phyloP scores from a whole-genome alignment of 2,329 filamentous ascomycete genomes.

The Fusarium pseudoanthophilum region DNA sequence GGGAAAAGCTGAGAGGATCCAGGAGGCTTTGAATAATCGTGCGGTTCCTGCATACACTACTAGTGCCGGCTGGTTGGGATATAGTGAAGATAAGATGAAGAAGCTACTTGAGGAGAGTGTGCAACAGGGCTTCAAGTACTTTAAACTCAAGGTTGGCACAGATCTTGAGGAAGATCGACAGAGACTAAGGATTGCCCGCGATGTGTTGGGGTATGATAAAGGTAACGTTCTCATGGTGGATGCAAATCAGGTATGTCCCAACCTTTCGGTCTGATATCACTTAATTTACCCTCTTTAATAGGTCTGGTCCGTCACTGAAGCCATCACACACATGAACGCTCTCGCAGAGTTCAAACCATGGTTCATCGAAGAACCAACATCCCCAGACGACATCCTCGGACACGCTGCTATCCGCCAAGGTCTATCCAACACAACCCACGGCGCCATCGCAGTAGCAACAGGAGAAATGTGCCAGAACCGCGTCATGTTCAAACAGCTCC shows the following conservation, averaged over 20 bases:
- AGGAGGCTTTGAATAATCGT: neutral
- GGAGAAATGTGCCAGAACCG: slow-evolving; percentile 97
- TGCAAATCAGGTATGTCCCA: neutral
- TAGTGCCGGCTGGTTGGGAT: neutral
- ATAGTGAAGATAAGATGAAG: neutral
- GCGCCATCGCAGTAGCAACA: slow-evolving; percentile 80
- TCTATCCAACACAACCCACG: neutral
- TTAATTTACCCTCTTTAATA: slow-evolving; percentile 48
- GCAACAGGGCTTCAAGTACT: neutral
- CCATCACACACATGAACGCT: slow-evolving; percentile 85
- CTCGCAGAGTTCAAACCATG: slow-evolving; percentile 87
- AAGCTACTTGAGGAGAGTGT: neutral
- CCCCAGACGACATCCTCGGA: slow-evolving; percentile 87
- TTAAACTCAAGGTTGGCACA: neutral
- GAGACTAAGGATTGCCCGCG: neutral
- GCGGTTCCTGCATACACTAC: neutral
- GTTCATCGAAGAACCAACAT: slow-evolving; percentile 96
- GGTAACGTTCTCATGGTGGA: neutral
- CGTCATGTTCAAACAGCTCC: slow-evolving; percentile 91
- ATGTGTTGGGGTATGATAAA: neutral
- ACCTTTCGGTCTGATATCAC: accelerated
- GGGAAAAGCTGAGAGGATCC: neutral
- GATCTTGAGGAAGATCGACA: neutral
- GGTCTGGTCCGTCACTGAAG: slow-evolving; percentile 90
- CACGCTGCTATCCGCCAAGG: slow-evolving; percentile 84